Conservation (phyloP, 768 basidiomycete species). For the Suillus subluteus region DNA sequence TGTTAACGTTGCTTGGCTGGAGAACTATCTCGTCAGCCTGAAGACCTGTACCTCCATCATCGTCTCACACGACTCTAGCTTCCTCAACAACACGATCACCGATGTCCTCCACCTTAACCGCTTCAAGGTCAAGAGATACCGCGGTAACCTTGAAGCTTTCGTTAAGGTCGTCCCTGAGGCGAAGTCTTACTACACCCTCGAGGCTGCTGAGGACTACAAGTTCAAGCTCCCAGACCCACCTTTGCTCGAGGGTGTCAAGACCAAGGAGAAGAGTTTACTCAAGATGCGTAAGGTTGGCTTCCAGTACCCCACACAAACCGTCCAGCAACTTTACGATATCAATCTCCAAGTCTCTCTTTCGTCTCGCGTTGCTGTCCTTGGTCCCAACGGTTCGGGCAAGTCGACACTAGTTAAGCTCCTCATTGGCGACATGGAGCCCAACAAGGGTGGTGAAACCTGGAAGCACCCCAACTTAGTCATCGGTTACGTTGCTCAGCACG, state of each 20-base stretch:
- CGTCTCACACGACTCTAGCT: conserved; percentile 96
- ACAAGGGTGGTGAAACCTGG: conserved; percentile 97
- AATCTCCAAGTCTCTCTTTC: conserved; percentile 96
- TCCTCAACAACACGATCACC: conserved; percentile 98
- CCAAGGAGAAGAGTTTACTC: conserved; percentile 95
- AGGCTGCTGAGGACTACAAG: conserved; percentile 95
- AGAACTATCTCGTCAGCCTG: conserved; percentile 87
- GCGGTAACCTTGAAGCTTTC: conserved; percentile 93
- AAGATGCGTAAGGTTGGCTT: conserved; percentile 99
- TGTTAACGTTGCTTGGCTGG: conserved; percentile 96
- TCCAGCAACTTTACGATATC: conserved; percentile 94
- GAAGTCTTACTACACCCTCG: conserved; percentile 96
- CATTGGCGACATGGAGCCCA: conserved; percentile 95
- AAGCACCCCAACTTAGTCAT: conserved; percentile 99
- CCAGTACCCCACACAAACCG: conserved; percentile 87
- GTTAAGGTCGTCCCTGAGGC: conserved; percentile 95
- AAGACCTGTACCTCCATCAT: conserved; percentile 96
- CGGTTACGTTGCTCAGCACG: conserved; percentile 98
- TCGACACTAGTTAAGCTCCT: conserved; percentile 96
- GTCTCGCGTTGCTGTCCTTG: conserved; percentile 97
- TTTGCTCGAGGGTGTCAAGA: conserved; percentile 99
- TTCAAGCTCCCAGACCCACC: conserved; percentile 98
- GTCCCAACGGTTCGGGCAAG: conserved; percentile 99
- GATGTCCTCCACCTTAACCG: conserved; percentile 97
- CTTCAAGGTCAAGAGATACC: conserved; percentile 96